A percentile compares a stretch with the other conserved stretches of the same genome.
These are phyloP conservation scores for Vinca minor DNA, from an alignment of 257 asterid species.

Conservation along the genomic window DNA sequence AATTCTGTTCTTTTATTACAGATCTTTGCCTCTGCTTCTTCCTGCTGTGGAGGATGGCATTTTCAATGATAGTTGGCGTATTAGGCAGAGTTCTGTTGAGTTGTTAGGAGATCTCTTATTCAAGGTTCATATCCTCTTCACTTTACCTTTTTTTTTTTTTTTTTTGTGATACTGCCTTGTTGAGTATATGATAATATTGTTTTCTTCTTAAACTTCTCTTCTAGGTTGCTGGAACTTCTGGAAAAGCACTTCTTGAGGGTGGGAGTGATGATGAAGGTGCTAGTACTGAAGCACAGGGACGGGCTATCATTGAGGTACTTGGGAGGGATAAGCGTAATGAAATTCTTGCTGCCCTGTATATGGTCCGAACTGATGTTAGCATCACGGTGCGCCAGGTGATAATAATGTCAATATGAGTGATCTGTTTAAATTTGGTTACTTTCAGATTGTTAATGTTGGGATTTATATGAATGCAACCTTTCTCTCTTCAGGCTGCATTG, in stretches of 20 bases:
- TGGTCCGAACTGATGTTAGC: constrained; percentile 98
- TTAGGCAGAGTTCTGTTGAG: constrained; percentile 98
- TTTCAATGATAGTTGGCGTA: constrained; percentile 97
- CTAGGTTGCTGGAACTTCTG: constrained; percentile 99
- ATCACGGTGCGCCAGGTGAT: constrained; percentile 92
- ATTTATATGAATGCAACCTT: constrained; percentile 10
- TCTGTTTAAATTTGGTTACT: constrained; percentile 18
- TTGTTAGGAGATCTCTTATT: constrained; percentile 92
- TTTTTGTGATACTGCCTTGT: constrained; percentile 11
- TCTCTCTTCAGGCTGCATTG: constrained; percentile 71
- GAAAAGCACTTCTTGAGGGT: constrained; percentile 98
- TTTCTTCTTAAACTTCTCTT: constrained; percentile 4
- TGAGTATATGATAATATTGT: constrained; percentile 5
- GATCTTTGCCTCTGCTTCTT: constrained; percentile 93
- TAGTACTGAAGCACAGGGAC: constrained; percentile 99
- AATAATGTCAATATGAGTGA: constrained; percentile 11
- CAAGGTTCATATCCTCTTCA: constrained; percentile 46
- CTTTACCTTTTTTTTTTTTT: not conserved
- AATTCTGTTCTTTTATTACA: constrained; percentile 17
- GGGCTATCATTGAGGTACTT: constrained; percentile 96
- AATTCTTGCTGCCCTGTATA: constrained; percentile 96
- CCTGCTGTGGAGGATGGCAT: constrained; percentile 99
- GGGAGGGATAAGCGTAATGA: constrained; percentile 96
- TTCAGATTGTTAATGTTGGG: constrained; percentile 15
- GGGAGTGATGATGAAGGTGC: constrained; percentile 99